Conservation (phyloP, 768 basidiomycete genomes). For the Tylopilus subfusipes region DNA sequence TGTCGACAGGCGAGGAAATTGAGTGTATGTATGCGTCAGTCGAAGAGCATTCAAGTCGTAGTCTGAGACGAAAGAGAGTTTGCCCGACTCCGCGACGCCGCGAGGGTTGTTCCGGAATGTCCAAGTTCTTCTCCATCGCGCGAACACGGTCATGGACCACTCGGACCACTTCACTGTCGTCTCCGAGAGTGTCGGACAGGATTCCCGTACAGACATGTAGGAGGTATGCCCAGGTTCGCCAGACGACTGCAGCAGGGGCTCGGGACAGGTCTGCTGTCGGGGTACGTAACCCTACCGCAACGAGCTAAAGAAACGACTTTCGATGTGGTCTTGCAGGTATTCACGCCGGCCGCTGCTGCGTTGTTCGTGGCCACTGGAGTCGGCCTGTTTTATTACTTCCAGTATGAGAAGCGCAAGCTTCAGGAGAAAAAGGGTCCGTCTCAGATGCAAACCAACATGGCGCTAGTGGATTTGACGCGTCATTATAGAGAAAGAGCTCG, state of each 20-base stretch:
- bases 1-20: too few relatives aligned
- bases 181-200: not conserved
- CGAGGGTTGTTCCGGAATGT: conserved; percentile 11
- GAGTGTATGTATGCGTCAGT: not conserved
- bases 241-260: conserved; percentile 22
- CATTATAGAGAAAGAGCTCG: conserved; percentile 65
- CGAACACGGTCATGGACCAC: conserved; percentile 17
- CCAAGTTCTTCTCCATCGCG: conserved; percentile 17
- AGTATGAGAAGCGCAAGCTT: conserved; percentile 76
- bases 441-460: not conserved
- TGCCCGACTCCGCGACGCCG: not conserved
- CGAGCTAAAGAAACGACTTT: not conserved
- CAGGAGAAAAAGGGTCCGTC: conserved; percentile 70
- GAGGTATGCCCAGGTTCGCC: conserved; percentile 18
- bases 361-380: conserved; percentile 81
- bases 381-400: conserved; percentile 86
- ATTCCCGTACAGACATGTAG: conserved; percentile 5
- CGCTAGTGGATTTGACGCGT: not conserved
- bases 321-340: conserved; percentile 56
- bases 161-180: conserved; percentile 3
- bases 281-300: conserved; percentile 18
- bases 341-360: conserved; percentile 80
- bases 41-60: not conserved
- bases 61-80: not conserved
- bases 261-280: conserved; percentile 36